phyloP scores from a whole-genome alignment of 2,329 filamentous ascomycete species.

The Colletotrichum melonis region DNA sequence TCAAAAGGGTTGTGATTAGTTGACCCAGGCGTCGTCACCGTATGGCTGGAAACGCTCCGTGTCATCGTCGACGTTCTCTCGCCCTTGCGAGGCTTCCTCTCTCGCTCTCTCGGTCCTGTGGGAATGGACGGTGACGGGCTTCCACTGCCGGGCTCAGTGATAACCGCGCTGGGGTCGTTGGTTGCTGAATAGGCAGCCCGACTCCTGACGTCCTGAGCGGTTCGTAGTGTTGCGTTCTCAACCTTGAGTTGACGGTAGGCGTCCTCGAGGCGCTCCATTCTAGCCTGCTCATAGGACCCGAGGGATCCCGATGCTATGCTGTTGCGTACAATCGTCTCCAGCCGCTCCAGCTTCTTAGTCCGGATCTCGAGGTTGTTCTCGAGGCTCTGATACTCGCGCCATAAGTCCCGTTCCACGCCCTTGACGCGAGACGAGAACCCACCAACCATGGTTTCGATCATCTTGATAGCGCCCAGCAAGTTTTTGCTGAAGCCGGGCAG shows the following conservation, averaged over 20 bases:
- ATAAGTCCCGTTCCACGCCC: slow-evolving; percentile 87
- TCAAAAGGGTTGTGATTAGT: slow-evolving; percentile 32
- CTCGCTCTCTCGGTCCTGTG: slow-evolving; percentile 61
- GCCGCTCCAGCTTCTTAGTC: slow-evolving; percentile 85
- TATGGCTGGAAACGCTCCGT: slow-evolving; percentile 41
- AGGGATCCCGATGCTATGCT: slow-evolving; percentile 63
- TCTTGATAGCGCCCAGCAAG: slow-evolving; percentile 86
- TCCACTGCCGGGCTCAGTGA: slow-evolving; percentile 49
- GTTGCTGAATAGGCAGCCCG: slow-evolving; percentile 56
- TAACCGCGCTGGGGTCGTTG: slow-evolving; percentile 50
- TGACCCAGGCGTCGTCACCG: slow-evolving; percentile 26
- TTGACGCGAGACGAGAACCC: slow-evolving; percentile 85
- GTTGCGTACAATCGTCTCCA: slow-evolving; percentile 83
- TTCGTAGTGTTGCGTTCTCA: slow-evolving; percentile 76
- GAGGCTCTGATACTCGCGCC: slow-evolving; percentile 88
- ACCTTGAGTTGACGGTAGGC: slow-evolving; percentile 73
- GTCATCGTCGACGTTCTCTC: slow-evolving; percentile 43
- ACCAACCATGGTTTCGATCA: slow-evolving; percentile 82
- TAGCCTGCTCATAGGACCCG: slow-evolving; percentile 55
- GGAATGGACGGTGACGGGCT: slow-evolving; percentile 67
- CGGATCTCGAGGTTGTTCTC: slow-evolving; percentile 84
- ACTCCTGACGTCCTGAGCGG: slow-evolving; percentile 68
- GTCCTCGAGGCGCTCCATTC: slow-evolving; percentile 67
- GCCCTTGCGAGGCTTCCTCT: slow-evolving; percentile 37
- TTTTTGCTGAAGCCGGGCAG: slow-evolving; percentile 92